Base-by-base conservation (phyloP, 192 early-diverging fungal species). In the Linnemannia hyalina region DNA sequence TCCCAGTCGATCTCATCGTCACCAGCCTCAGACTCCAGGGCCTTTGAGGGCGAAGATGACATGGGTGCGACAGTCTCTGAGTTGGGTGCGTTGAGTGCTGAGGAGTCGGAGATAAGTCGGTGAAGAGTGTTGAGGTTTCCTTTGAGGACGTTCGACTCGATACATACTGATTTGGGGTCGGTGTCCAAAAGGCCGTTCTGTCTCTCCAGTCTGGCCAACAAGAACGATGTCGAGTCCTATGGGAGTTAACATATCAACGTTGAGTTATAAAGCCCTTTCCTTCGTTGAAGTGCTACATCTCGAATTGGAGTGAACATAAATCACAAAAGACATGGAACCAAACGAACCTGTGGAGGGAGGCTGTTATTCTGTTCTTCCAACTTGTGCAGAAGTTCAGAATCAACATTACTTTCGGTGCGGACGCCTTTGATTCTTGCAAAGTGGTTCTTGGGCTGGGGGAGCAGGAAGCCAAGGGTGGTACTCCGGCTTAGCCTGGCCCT, bases 91-190 rank as follows among this genome's bases (percentile, higher is more conserved):
- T 81, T 81, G 74, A 82, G 68, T 44, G 85, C 42, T 4, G 83
- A 81, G 2, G 81, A 84, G 47, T 93, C 89, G 26, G 84, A 70
- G 1, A 91, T 89, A 8, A 94, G 73, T 9, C 87, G 83, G 35
- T 91, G 92, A 32, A 93, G 73, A 0, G 91, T 92, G 26, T 76
- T 83, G 76, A 93, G 83, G 63, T 91, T 91, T 18, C 92, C 91
- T 52, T 92, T 89, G 42, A 93, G 88, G 63, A 88, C 82, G 73
- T 93, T 93, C 26, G 91, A 91, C 81, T 93, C 86, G 47, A 93
- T 93, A 74, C 89, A 93, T 70, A 93, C 85, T 0, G 92, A 89
- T 77, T 93, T 93, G 10, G 92, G 93, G 73, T 94, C 91, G 7
- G 85, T 90, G 42, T 92, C 88, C 54, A 94, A 80, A 71, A 93